Conservation (phyloP, 768 basidiomycete species). For the Cystobasidiopsis lactophilus region DNA sequence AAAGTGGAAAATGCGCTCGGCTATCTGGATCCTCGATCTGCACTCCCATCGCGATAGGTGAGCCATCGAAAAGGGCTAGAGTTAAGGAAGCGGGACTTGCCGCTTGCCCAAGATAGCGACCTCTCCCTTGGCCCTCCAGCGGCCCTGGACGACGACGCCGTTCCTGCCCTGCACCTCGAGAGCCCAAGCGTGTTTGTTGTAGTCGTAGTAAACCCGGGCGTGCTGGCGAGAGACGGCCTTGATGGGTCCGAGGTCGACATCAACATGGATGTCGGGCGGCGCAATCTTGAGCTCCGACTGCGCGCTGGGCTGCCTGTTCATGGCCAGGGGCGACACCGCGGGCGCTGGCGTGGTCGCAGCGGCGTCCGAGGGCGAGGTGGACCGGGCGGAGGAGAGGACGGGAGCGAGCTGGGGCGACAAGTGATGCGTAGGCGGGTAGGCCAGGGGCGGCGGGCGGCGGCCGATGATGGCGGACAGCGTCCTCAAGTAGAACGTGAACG, state of each 20-base stretch:
- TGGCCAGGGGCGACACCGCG: neutral
- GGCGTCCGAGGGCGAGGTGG: neutral
- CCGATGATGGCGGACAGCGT: constrained; percentile 87
- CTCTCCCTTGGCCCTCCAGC: constrained; percentile 78
- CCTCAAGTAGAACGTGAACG: constrained; percentile 91
- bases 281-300: neutral
- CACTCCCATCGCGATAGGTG: constrained; percentile 3
- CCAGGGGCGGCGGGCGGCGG: constrained; percentile 36
- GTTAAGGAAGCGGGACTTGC: constrained; percentile 34
- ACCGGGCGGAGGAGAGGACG: neutral
- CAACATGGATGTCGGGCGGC: constrained; percentile 6
- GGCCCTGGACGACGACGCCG: constrained; percentile 92
- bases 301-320: neutral
- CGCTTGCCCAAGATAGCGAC: constrained; percentile 62
- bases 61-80: neutral
- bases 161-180: constrained; percentile 86
- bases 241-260: constrained; percentile 68
- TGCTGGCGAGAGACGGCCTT: constrained; percentile 96
- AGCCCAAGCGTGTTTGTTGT: constrained; percentile 50
- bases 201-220: constrained; percentile 84
- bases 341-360: neutral
- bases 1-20: constrained; percentile 89
- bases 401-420: neutral
- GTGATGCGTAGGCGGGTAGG: neutral
- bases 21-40: constrained; percentile 84